Base-by-base conservation (phyloP, 2,329 filamentous ascomycete genomes). In the Cladophialophora carrionii region DNA sequence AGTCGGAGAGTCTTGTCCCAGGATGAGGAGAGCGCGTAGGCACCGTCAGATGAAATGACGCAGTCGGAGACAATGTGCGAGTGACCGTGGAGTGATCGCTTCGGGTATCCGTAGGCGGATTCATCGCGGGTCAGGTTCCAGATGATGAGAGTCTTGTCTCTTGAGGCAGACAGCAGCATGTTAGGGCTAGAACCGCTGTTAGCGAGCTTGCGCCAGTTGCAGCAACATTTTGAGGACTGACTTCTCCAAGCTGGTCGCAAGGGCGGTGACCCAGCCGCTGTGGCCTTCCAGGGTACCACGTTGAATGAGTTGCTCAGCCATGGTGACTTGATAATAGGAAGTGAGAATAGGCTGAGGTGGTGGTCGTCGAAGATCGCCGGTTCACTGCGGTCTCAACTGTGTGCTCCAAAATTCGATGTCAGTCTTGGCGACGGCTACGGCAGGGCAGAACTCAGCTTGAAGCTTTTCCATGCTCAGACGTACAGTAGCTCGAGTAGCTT, bases 11-110 rank as follows among this genome's bases (percentile, higher is more conserved):
- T 97, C 92, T 97, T 98, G 86, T 99, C 95, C 95, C 95, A 99
- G 72, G 95, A 98, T 74, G 94, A 90, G 76, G 95, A 98, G 77
- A 99, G 91, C 79, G 95, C 95, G 83, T 99, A 99, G 80, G 95
- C 94, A 82, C 95, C 95, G 83, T 99, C 95, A 74, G 95, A 98
- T 79, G 94, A 98, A 88, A 99, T 99, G 75, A 99, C 95, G 85
- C 95, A 98, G 90, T 99, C 95, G 82, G 95, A 98, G 80, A 99
- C 93, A 82, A 99, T 99, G 90, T 99, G 95, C 73, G 93, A 97
- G 88, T 99, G 95, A 79, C 95, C 95, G 85, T 96, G 90, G 75
- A 99, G 92, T 80, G 92, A 96, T 84, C 95, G 90, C 89, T 99
- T 98, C 79, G 95, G 95, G 88, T 96, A 96, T 77, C 95, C 95